phyloP scores from a whole-genome alignment of 441 rosid genomes.

The Euphorbia corollata region DNA sequence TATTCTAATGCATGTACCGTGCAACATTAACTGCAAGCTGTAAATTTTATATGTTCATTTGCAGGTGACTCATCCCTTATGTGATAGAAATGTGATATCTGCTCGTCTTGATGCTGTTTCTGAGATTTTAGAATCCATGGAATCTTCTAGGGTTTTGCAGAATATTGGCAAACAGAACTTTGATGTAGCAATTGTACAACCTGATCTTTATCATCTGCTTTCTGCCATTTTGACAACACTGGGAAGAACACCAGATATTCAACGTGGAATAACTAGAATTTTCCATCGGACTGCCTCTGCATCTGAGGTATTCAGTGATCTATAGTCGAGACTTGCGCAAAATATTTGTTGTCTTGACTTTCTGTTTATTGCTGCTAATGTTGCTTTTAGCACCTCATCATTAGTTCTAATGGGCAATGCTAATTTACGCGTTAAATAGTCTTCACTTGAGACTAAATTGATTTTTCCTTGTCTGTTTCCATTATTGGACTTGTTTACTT shows the following conservation, averaged over 20 bases:
- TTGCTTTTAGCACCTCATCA: neutral
- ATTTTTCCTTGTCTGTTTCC: neutral
- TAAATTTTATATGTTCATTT: conserved; percentile 17
- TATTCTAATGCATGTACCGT: conserved; percentile 10
- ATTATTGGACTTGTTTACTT: neutral
- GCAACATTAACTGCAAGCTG: conserved; percentile 12
- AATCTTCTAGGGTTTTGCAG: conserved; percentile 43
- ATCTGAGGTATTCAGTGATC: conserved; percentile 50
- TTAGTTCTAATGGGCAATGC: neutral
- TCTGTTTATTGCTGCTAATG: conserved; percentile 5
- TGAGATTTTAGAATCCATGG: conserved; percentile 79
- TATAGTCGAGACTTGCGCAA: neutral
- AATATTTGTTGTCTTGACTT: neutral
- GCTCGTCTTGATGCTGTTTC: conserved; percentile 97
- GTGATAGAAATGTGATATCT: conserved; percentile 64
- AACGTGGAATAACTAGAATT: conserved; percentile 91
- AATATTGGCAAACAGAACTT: conserved; percentile 28
- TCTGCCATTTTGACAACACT: conserved; percentile 62
- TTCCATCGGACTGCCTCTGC: conserved; percentile 85
- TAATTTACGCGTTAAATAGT: neutral
- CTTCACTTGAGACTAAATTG: neutral
- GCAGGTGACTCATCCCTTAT: conserved; percentile 88
- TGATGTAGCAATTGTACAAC: conserved; percentile 30
- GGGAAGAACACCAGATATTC: conserved; percentile 78
- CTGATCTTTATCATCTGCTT: conserved; percentile 49